Evolutionary conservation across 495 filamentous ascomycete genomes (phyloP).

Genomic region (Penicillium coffeae): DNA sequence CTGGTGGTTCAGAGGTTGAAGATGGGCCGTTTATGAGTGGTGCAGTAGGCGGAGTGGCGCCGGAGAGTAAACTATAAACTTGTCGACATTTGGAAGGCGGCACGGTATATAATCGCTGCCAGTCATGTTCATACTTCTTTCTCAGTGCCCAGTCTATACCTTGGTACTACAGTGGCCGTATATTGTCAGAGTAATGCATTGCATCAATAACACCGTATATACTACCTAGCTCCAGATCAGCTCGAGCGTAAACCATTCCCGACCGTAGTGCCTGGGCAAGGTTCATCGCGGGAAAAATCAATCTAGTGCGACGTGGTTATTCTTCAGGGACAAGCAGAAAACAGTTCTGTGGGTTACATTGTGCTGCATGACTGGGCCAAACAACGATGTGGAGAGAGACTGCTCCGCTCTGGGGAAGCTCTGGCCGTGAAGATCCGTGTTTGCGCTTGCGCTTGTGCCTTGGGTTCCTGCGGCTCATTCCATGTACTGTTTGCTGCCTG

Average conservation of each 20-base stretch:
- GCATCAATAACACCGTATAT: too few species aligned
- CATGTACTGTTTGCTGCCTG: neutral
- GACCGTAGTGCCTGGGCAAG: too few species aligned
- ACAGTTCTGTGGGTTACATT: slow-evolving; percentile 7
- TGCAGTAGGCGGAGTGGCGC: slow-evolving; percentile 41
- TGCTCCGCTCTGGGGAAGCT: slow-evolving; percentile 1
- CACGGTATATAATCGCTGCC: neutral
- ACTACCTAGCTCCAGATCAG: too few species aligned
- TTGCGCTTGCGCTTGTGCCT: neutral
- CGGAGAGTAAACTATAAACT: slow-evolving; percentile 41
- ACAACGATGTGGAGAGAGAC: slow-evolving; percentile 4
- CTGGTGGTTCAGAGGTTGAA: slow-evolving; percentile 10
- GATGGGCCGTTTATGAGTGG: slow-evolving; percentile 57
- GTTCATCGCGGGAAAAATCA: neutral
- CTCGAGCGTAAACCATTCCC: too few species aligned
- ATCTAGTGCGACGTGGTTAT: neutral
- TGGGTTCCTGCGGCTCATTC: neutral
- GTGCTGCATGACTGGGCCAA: slow-evolving; percentile 14
- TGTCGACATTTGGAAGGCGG: neutral
- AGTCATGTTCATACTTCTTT: neutral
- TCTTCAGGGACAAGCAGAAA: slow-evolving; percentile 1
- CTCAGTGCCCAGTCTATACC: too few species aligned
- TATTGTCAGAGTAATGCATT: neutral
- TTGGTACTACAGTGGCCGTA: neutral
- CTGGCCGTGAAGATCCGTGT: neutral